Percentiles rank a stretch among this genome's conserved stretches.
Conservation (phyloP, 495 filamentous ascomycete genomes). For the Penicillium turbatum region DNA sequence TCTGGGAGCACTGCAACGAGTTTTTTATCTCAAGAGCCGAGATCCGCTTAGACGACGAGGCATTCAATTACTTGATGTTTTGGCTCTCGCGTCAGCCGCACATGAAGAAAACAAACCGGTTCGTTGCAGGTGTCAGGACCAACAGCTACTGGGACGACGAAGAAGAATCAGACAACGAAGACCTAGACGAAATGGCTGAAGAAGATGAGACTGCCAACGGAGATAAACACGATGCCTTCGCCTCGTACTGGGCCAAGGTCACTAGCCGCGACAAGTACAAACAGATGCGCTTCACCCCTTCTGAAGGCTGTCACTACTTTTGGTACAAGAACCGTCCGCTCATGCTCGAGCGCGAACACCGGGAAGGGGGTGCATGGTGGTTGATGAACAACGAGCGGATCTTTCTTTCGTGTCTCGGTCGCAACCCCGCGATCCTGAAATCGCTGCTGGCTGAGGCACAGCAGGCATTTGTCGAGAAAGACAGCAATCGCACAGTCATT, state of each 20-base stretch:
- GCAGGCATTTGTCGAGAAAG: conserved; percentile 50
- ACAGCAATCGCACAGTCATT: conserved; percentile 61
- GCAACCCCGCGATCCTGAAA: conserved; percentile 61
- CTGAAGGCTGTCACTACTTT: conserved; percentile 62
- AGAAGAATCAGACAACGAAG: conserved; percentile 30
- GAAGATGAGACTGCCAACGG: conserved; percentile 3
- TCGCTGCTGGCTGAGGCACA: conserved; percentile 63
- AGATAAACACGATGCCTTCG: conserved; percentile 16
- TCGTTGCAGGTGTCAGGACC: conserved; percentile 59
- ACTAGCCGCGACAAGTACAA: conserved; percentile 52
- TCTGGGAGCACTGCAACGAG: conserved; percentile 29
- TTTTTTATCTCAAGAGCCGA: conserved; percentile 54
- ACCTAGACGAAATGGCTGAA: conserved; percentile 36
- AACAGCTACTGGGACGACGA: conserved; percentile 45
- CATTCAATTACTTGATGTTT: conserved; percentile 65
- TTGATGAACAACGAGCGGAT: conserved; percentile 53
- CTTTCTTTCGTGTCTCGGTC: conserved; percentile 61
- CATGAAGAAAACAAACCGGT: conserved; percentile 51
- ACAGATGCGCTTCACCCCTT: conserved; percentile 58
- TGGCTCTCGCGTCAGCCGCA: conserved; percentile 63
- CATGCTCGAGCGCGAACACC: conserved; percentile 48
- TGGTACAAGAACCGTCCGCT: conserved; percentile 55
- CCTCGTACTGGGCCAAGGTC: conserved; percentile 48
- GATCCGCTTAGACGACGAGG: conserved; percentile 62
- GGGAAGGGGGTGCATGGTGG: conserved; percentile 24